Base-by-base conservation (phyloP, 1,139 yeast genomes). In the Geotrichum siamense region DNA sequence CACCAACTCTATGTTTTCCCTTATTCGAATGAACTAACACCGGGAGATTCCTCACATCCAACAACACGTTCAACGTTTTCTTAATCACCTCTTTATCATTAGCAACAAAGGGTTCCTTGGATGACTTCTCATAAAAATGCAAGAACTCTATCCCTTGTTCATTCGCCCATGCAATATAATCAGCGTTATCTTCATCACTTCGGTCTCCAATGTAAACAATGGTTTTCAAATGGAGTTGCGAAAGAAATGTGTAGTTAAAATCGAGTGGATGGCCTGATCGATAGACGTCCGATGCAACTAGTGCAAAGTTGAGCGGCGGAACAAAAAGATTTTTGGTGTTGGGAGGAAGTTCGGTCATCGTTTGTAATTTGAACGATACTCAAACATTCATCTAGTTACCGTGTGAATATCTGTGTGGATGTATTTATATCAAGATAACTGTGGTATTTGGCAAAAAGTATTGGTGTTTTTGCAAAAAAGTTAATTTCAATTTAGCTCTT, bases 241-340 rank as follows among this genome's bases (percentile, higher is more conserved):
- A 43, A 21, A 91, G 69, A 55, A 84, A 91, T 12, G 83, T 78
- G 58, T 79, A 85, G 64, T 87, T 89, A 54, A 80, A 74, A 0
- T 84, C 83, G 68, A 86, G 83, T 2, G 98, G 98, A 58, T 87
- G 94, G 2, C 98, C 98, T 1, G 94, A 82, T 28, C 98, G 69
- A 61, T 87, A 91, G 15, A 91, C 76, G 4, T 85, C 79, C 48
- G 84, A 89, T 52, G 85, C 95, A 1, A 89, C 95, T 16, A 85
- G 74, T 1, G 95, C 77, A 59, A 89, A 89, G 64, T 87, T 87
- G 53, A 91, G 70, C 1, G 98, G 98, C 2, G 98, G 97, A 5
- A 86, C 94, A 27, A 64, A 54, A 46, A 60, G 50, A 35, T 43
- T 28, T 12, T 28, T 28, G 31, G 31, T 28, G 6, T 16, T n/a